Evolutionary conservation across 2,329 filamentous ascomycete genomes (phyloP), one percentile per base, ranked within the genome.

Genomic region (Fusarium redolens): DNA sequence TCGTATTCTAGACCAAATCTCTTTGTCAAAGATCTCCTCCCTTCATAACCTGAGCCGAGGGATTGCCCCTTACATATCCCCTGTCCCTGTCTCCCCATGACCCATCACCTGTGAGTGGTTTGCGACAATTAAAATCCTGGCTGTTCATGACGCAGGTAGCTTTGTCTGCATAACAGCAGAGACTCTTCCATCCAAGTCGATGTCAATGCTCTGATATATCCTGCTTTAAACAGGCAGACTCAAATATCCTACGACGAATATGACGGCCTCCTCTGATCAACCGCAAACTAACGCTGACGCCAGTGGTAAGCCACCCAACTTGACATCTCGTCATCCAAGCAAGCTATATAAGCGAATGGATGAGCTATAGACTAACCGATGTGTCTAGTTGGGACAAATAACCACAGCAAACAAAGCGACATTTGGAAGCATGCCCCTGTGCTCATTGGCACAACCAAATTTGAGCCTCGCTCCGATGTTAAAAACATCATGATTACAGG

Each of bases 401-500:
- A 61, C 38, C 69, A 72, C 35, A 45, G 51, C 64, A 82, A 81
- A 67, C 89, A 88, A 78, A 86, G 87, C 71, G 90, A 91, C 41
- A 82, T 93, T 68, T 95, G 92, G 92, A 90, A 90, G 77, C 87
- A 91, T 54, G 92, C 93, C 4, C 92, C 93, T 22, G 80, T 94
- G 33, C 85, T 95, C 61, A 91, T 81, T 15, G 93, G 93, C 40
- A 90, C 86, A 73, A 93, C 92, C 68, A 90, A 89, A 72, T 95
- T 92, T 75, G 89, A 91, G 77, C 90, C 92, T 47, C 84, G 91
- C 9, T 84, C 87, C 30, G 90, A 92, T 81, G 90, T 93, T 61
- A 92, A 89, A 81, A 95, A 94, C 78, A 95, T 96, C 76, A 91
- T 96, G 87, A 88, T 96, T 71, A 96, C 93, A 25, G 93, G 93